phyloP scores from a whole-genome alignment of 352 stramenopile species.

The Saprolegnia parasitica region DNA sequence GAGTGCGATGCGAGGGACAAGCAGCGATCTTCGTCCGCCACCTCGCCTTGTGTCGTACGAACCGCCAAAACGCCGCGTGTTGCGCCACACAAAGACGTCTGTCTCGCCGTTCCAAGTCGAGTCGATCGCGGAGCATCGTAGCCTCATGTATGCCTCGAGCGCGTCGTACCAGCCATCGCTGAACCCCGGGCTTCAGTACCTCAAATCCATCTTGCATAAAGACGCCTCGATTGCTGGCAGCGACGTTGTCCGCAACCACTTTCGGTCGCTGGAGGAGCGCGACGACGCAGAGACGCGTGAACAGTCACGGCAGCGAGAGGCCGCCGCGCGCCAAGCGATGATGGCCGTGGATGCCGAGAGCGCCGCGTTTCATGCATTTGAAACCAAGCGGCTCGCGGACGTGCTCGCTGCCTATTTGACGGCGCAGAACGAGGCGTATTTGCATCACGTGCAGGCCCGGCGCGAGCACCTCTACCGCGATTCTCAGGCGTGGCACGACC shows the following conservation, averaged over 20 bases:
- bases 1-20: too few species aligned
- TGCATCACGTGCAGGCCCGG: not conserved
- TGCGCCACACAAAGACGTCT: not conserved
- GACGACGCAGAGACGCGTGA: not conserved
- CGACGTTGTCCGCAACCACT: constrained; percentile 6
- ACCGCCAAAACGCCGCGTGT: not conserved
- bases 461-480: not conserved
- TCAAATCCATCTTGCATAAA: constrained; percentile 26
- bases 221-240: not conserved
- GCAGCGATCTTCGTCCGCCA: too few species aligned
- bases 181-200: constrained; percentile 14
- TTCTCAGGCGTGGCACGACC: not conserved
- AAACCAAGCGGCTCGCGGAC: not conserved
- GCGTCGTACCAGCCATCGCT: not conserved
- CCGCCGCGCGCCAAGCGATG: not conserved
- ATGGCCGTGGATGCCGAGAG: not conserved
- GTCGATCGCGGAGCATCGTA: constrained; percentile 5
- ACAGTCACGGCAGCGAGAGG: not conserved
- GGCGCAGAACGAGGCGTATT: not conserved
- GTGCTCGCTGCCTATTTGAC: not conserved
- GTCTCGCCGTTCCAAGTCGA: constrained; percentile 13
- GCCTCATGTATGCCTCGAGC: not conserved
- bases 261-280: not conserved
- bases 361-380: not conserved
- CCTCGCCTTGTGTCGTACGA: constrained; percentile 1